These are phyloP conservation scores for Effrenium voratum DNA, from an alignment of 73 alveolate species.

Conservation along the genomic window DNA sequence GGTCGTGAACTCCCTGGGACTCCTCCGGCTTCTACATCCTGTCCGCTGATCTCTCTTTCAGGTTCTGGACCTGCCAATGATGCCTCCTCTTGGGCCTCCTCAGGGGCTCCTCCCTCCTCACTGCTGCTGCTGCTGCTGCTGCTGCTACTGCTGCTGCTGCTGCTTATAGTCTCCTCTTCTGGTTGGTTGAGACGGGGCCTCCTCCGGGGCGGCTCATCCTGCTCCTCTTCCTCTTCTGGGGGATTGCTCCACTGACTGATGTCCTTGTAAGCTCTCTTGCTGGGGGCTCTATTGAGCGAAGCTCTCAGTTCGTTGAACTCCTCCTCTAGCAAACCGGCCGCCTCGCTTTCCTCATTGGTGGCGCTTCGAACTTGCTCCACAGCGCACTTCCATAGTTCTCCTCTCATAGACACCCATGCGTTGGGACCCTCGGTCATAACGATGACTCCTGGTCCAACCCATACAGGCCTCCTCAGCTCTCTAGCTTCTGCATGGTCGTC, in stretches of 20 bases:
- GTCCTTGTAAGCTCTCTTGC: not conserved
- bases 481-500: not conserved
- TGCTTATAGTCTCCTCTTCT: not conserved
- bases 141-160: not conserved
- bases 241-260: not conserved
- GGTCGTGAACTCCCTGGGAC: too few species aligned
- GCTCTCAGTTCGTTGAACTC: not conserved
- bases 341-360: not conserved
- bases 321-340: not conserved
- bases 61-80: too few species aligned
- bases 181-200: not conserved
- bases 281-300: not conserved
- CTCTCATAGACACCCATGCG: not conserved
- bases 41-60: too few species aligned
- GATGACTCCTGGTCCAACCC: slow-evolving; percentile 14
- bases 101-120: not conserved
- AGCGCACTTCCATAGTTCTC: slow-evolving; percentile 15
- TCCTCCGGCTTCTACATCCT: too few species aligned
- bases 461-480: not conserved
- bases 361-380: not conserved
- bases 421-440: not conserved
- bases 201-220: slow-evolving; percentile 11
- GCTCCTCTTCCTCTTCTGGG: not conserved
- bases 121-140: not conserved
- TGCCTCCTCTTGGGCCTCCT: not conserved